Evolutionary conservation across 768 basidiomycete species (phyloP), one percentile per base, ranked within the genome.

Genomic region (Coprinellus micaceus): DNA sequence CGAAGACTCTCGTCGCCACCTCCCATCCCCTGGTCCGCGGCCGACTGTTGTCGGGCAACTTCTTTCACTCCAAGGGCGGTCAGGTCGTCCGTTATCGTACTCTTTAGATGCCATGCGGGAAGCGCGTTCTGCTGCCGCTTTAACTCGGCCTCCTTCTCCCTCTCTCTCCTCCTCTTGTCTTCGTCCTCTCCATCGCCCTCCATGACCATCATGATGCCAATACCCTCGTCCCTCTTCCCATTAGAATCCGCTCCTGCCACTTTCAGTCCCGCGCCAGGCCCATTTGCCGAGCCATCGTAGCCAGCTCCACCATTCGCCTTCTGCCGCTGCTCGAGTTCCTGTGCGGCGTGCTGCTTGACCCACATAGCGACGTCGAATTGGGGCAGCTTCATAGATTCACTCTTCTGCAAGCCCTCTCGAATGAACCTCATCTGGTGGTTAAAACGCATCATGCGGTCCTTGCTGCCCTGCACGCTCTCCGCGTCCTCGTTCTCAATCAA

Each of bases 391-490:
- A 95, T 91, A 21, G 83, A 81, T 65, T 98, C 96, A 58, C 93
- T 91, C 69, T 86, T 89, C 65, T 93, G 87, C 63, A 99, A 70
- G 3, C 92, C 89, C 61, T 94, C 92, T 30, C 88, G 81, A 45
- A 98, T 84, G 64, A 88, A 89, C 29, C 87, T 81, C 78, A 95
- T 95, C 69, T 94, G 91, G 60, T 84, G 78, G 69, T 97, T 96
- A 70, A 98, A 94, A 60, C 93, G 78, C 71, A 94, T 90, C 94
- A 98, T 97, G 57, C 92, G 82, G 69, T 98, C 96, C 72, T 96
- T 89, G 63, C 87, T 91, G 10, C 91, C 91, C 57, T 76, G 75
- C 5, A 90, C 88, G 57, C 83, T 89, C 72, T 92, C 93, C 9
- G 89, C 84, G 61, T 94, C 88, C 71, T 95, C 93, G 64, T 97